A percentile compares a stretch with the other conserved stretches of the same genome.
phyloP scores from a whole-genome alignment of 176 grass and related monocot species.

The Musa beccarii region DNA sequence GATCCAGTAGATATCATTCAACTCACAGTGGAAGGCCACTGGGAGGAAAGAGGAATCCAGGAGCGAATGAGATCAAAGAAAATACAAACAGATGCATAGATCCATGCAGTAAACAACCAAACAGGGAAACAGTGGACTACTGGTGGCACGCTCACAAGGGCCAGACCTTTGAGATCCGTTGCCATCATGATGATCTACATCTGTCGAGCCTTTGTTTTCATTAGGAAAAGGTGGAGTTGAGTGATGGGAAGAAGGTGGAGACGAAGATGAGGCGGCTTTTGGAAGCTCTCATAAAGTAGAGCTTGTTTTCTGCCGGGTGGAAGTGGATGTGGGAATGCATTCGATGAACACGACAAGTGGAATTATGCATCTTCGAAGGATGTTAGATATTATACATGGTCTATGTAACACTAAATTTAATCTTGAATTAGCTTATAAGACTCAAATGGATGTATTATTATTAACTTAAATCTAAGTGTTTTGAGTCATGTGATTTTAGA shows the following conservation, averaged over 20 bases:
- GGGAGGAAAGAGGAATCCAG: background rate
- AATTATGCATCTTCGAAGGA: no score
- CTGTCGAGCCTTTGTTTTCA: background rate
- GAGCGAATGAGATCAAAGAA: background rate
- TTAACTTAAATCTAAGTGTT: no score
- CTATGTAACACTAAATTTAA: no score
- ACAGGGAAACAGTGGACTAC: background rate
- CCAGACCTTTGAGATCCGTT: background rate
- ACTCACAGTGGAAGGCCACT: background rate
- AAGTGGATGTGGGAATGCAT: background rate
- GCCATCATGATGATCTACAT: background rate
- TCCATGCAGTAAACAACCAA: background rate
- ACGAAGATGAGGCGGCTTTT: background rate
- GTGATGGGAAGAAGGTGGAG: background rate
- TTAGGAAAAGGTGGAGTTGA: conserved; percentile 4
- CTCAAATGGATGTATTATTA: no score
- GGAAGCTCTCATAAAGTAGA: background rate
- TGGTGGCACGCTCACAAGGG: background rate
- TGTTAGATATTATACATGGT: no score
- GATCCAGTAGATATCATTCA: no score
- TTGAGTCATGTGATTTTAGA: no score
- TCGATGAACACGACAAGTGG: no score
- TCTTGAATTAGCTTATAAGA: no score
- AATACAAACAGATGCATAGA: background rate
- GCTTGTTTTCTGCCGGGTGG: background rate